Base-by-base conservation (phyloP, 1,284 basidiomycete genomes). In the Entoloma clypeatum region DNA sequence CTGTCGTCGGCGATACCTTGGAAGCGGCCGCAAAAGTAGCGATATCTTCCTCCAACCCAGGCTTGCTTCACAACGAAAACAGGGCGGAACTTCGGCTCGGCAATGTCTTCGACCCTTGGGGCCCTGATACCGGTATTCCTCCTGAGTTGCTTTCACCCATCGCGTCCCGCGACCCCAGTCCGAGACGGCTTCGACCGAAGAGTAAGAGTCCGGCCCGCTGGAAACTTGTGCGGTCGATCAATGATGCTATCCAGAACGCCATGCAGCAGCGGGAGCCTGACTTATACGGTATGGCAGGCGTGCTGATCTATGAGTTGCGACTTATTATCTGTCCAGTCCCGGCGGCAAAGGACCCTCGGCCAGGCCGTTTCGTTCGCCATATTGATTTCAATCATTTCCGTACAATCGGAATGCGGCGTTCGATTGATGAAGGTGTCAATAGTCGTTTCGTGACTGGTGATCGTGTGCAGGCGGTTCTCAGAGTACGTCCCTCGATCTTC, bases 361-460 rank as follows among this genome's bases (percentile, higher is more conserved):
- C 86, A 2, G 87, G 88, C 28, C 77, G 83, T 14, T 81, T 82
- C 56, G 77, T 91, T 22, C 79, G 75, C 26, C 84, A 88, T 56
- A 68, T 93, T 11, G 87, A 91, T 56, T 97, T 97, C 58, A 92
- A 91, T 54, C 87, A 92, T 58, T 97, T 95, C 67, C 81, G 92
- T 23, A 94, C 93, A 14, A 92, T 95, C 47, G 94, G 94, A 0
- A 90, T 96, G 80, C 78, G 92, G 37, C 81, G 95, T 14, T 92
- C 88, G 1, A 81, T 96, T 13, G 91, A 90, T 24, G 91, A 97
- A 62, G 89, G 92, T 39, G 79, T 91, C 21, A 83, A 82, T 46
- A 84, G 84, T 49, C 86, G 94, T 10, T 99, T 95, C 57, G 94
- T 98, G 19, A 99, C 95, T 1, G 85, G 89, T 0, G 82, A 87